A percentile compares a stretch with the other conserved stretches of the same genome.
Evolutionary conservation across 2,329 filamentous ascomycete species (phyloP).

Genomic region (Cercospora zeina): DNA sequence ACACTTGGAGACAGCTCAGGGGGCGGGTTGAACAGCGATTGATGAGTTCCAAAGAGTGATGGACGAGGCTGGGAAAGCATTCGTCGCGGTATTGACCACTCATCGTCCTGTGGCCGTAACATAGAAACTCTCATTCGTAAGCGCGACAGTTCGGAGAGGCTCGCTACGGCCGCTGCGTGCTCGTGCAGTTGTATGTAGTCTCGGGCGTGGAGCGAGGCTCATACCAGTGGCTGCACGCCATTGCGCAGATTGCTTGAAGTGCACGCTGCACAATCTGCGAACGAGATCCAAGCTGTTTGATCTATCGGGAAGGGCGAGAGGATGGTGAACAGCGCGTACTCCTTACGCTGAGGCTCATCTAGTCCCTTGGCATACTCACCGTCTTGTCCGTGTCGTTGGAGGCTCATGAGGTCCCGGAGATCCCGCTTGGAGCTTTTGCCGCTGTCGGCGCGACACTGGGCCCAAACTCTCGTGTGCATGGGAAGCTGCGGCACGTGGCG

Average conservation of each 20-base stretch:
- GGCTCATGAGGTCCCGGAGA: not conserved
- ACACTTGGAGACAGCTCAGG: not conserved
- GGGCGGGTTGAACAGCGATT: not conserved
- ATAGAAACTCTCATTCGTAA: not conserved
- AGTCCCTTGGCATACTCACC: not conserved
- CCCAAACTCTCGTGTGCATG: constrained; percentile 1
- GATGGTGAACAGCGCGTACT: not conserved
- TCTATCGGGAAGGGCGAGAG: not conserved
- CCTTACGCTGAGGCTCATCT: not conserved
- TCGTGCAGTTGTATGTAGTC: not conserved
- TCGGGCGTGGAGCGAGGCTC: not conserved
- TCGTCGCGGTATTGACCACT: not conserved
- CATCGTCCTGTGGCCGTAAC: not conserved
- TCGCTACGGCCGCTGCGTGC: not conserved
- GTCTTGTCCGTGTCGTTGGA: not conserved
- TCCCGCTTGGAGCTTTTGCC: not conserved
- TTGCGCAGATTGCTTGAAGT: not conserved
- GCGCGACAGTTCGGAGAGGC: not conserved
- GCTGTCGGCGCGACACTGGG: constrained; percentile 3
- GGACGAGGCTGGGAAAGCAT: not conserved
- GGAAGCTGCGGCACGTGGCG: not conserved
- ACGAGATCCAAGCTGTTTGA: not conserved
- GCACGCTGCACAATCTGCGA: not conserved
- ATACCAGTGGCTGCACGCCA: not conserved
- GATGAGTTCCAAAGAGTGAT: not conserved